Evolutionary conservation across 805 yeast genomes (phyloP).

Genomic region (Suhomyces prunicola): DNA sequence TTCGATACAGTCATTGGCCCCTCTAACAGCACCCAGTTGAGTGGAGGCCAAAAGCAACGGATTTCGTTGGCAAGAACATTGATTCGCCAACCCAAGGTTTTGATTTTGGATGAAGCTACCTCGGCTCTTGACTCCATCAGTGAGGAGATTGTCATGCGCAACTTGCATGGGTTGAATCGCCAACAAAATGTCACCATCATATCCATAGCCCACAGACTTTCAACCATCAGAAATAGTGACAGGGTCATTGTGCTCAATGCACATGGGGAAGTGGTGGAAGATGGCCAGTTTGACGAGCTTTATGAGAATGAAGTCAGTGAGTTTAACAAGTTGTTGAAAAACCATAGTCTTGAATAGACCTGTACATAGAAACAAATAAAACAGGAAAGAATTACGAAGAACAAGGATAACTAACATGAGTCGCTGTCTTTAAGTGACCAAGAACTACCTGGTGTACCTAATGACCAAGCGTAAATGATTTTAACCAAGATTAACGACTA

Average conservation of each 20-base stretch:
- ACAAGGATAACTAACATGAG: too few relatives aligned
- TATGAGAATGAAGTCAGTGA: conserved; percentile 27
- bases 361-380: not conserved
- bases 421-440: too few relatives aligned
- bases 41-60: conserved; percentile 95
- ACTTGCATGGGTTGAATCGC: conserved; percentile 53
- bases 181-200: conserved; percentile 66
- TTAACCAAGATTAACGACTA: too few relatives aligned
- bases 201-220: conserved; percentile 86
- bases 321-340: conserved; percentile 35
- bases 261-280: conserved; percentile 61
- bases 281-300: conserved; percentile 40
- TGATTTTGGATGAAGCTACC: conserved; percentile 91
- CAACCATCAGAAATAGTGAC: conserved; percentile 82
- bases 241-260: conserved; percentile 66
- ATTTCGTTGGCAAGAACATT: conserved; percentile 88
- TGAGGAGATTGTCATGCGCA: conserved; percentile 79
- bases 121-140: conserved; percentile 88
- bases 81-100: conserved; percentile 70
- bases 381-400: too few relatives aligned
- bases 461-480: too few relatives aligned
- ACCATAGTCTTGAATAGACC: conserved; percentile 9
- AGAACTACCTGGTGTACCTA: too few relatives aligned
- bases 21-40: conserved; percentile 61
- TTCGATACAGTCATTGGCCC: conserved; percentile 83